A percentile compares a stretch with the other conserved stretches of the same genome.
These are phyloP conservation scores for Oryza meyeriana DNA, from an alignment of 176 grass and related monocot species.

Conservation along the genomic window DNA sequence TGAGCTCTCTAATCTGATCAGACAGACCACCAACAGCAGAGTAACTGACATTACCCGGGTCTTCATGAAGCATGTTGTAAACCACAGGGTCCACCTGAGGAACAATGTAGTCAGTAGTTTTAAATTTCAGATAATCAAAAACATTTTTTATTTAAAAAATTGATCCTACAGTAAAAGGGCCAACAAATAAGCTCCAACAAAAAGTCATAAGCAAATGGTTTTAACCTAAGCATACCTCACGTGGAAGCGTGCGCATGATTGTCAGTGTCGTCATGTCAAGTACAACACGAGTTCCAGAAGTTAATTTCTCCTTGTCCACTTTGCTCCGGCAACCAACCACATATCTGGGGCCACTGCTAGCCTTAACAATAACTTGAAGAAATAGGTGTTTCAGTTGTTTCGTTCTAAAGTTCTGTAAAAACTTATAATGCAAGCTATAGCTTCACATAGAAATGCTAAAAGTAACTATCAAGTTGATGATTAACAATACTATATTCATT, in stretches of 20 bases:
- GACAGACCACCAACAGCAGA: constrained; percentile 92
- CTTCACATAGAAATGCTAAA: background rate
- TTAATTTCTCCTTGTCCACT: constrained; percentile 98
- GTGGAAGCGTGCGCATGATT: constrained; percentile 95
- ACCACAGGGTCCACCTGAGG: constrained; percentile 94
- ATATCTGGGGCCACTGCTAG: constrained; percentile 96
- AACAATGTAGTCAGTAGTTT: constrained; percentile 19
- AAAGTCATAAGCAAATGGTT: constrained; percentile 3
- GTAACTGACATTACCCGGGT: constrained; percentile 99
- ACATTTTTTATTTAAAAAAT: background rate
- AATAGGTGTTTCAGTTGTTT: constrained; percentile 22
- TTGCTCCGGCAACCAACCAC: constrained; percentile 99
- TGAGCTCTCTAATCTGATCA: constrained; percentile 96
- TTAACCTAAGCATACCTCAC: constrained; percentile 53
- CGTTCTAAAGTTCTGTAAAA: constrained; percentile 5
- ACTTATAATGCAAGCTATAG: background rate
- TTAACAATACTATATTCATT: background rate
- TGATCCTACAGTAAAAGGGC: background rate
- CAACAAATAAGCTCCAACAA: constrained; percentile 1
- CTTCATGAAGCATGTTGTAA: constrained; percentile 99
- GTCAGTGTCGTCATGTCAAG: constrained; percentile 99
- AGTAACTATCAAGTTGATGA: background rate
- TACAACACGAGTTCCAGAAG: constrained; percentile 93
- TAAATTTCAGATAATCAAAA: background rate
- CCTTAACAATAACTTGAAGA: constrained; percentile 91